Evolutionary conservation across 2,329 filamentous ascomycete genomes (phyloP), one percentile per base, ranked within the genome.

Genomic region (Monilinia polystroma): DNA sequence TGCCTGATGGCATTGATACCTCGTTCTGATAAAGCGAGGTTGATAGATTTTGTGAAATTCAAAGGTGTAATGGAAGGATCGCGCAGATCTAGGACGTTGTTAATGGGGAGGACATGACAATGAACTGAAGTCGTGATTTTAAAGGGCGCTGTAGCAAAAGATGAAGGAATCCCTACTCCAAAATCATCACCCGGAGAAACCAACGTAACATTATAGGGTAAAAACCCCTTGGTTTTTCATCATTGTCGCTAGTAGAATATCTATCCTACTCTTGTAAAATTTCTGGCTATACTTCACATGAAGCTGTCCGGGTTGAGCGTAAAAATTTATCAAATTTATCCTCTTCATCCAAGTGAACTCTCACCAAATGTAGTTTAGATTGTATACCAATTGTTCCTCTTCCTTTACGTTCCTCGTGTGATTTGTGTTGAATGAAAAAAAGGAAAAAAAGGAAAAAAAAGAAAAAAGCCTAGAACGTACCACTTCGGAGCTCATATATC

Each of bases 1-100:
- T 90, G 82, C 63, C 86, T 85, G 79, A 99, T 89, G 29, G 94
- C 91, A 77, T 95, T 91, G 77, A 98, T 93, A 43, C 95, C 95
- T 67, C 95, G 88, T 77, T 98, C 93, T 0, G 95, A 98, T 0
- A 99, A 83, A 29, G 95, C 94, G 66, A 99, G 81, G 76, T 99
- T 99, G 81, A 99, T 99, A n/a, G 95, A 98, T 78, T 93, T 96
- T 68, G 93, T 96, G 76, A 97, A 97, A 79, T 97, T 97, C 69
- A 98, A 83, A 3, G 94, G 93, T 41, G 88, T 87, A 0, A 91
- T 97, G 2, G 87, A 85, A 2, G 90, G 88, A 76, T 96, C 88
- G 52, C 95, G 88, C 59, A 98, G 87, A 80, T 99, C 95, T 98
- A 55, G 29, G 47, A 18, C 59, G 45, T 64, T 35, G 53, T 64